Base-by-base conservation (phyloP, 495 filamentous ascomycete species). In the Penicillium bovifimosum region DNA sequence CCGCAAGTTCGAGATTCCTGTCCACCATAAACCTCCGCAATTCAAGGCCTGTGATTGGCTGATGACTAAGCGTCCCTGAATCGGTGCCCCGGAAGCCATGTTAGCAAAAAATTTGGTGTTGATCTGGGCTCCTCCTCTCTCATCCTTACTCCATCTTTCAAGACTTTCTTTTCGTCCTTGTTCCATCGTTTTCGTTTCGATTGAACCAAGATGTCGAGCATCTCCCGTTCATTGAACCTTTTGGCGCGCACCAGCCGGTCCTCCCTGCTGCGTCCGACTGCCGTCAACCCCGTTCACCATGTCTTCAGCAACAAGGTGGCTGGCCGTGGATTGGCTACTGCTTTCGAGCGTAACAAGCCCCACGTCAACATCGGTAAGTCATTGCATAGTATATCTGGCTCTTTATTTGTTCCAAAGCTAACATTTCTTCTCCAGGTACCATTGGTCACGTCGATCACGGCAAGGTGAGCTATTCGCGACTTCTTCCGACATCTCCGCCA, bases 371-470 rank as follows among this genome's bases (percentile, higher is more conserved):
- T 98, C 64, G 93, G 90, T 91, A 80, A 59, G 78, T 50, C 29
- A 9, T 9, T 4, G 9, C 20, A 24, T 2, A 4, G 20, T 24
- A 2, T 11, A 11, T 29, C 36, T 50, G 9, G 29, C 27, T 24
- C 9, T 31, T 42, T 46, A 29, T 52, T 31, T n/a, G 20, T 35
- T 46, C 18, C 7, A 17, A 20, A 42, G 32, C 55, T 59, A 50
- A 40, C 44, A 24, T 2, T 52, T 35, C 56, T 36, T 45, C 38
- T 50, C 9, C 46, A 92, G 88, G 91, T 71, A 98, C 93, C 59
- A 98, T 98, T 76, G 93, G 93, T 56, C 93, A 98, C 77, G 93
- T 98, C 71, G 93, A 98, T 82, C 93, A 98, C 74, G 93, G 93
- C 77, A 98, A 98, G 86, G 92, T 95, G 72, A 60, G 67, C 48